Conservation (phyloP, 75 land plant genomes). For the Gnetum montanum region DNA sequence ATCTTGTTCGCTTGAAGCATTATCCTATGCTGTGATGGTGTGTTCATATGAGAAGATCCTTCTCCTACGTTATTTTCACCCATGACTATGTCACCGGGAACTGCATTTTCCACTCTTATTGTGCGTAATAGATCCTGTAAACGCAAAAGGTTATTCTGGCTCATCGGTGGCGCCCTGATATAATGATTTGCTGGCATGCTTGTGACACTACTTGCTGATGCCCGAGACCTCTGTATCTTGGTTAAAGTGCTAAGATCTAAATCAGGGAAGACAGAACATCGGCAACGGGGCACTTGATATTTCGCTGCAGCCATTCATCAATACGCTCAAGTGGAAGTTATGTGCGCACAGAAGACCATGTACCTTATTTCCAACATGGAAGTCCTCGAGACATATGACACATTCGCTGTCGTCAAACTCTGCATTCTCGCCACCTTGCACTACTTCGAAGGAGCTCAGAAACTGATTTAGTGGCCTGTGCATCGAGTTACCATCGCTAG, state of each 20-base stretch:
- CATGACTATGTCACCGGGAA: neutral
- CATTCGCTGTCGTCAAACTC: slow-evolving; percentile 89
- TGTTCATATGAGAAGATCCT: no score
- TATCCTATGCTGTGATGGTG: no score
- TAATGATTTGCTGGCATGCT: slow-evolving; percentile 24
- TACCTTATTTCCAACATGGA: slow-evolving; percentile 72
- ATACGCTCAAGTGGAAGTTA: slow-evolving; percentile 95
- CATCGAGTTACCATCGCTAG: no score
- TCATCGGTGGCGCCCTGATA: slow-evolving; percentile 27
- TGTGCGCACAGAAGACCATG: slow-evolving; percentile 98
- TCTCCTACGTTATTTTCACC: slow-evolving; percentile 1
- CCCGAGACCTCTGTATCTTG: slow-evolving; percentile 17
- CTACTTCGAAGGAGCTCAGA: no score
- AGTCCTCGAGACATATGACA: slow-evolving; percentile 94
- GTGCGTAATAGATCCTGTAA: slow-evolving; percentile 47
- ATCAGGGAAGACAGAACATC: slow-evolving; percentile 93
- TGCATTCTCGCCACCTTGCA: no score
- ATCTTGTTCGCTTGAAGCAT: no score
- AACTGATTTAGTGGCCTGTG: no score
- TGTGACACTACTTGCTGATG: slow-evolving; percentile 21
- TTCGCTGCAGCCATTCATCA: slow-evolving; percentile 92
- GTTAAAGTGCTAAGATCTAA: slow-evolving; percentile 73
- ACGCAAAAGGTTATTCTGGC: slow-evolving; percentile 51
- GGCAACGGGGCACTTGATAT: slow-evolving; percentile 96
- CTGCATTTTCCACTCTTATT: slow-evolving; percentile 35